Evolutionary conservation across 352 stramenopile genomes (phyloP), one percentile per base, ranked within the genome.

Genomic region (Globisporangium cystogenes): DNA sequence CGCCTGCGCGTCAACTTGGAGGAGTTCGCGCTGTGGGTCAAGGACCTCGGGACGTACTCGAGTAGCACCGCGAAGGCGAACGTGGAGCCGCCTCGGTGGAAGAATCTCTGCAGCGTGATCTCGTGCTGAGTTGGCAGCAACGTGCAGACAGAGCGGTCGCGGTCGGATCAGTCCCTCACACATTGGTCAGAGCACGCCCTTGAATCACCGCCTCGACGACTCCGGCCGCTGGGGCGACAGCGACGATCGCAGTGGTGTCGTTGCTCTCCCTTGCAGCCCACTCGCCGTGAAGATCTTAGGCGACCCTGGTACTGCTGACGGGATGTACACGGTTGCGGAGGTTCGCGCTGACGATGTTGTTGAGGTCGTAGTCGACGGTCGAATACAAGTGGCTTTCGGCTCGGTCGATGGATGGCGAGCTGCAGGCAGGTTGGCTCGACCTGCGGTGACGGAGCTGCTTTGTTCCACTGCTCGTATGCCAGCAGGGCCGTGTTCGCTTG

Each of bases 21-120:
- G 55, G 78, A 87, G 62, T 90, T 90, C 48, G 78, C 78, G 18
- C 58, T 90, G 23, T 90, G 78, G 78, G 69, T 90, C 23, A 90
- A 87, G 58, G 76, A 87, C 37, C 65, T 90, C 23, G 78, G 78
- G 40, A 86, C 75, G 33, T 90, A 90, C 62, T 69, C 78, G 18
- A 82, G 71, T 49, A 86, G 72, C 42, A 68, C 60, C 14, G 65
- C 69, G 11, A 86, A 87, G 57, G 76, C 75, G 1, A 76, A 68
- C 44, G 78, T 86, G 29, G 78, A 86, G 56, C 75, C 78, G 3
- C 78, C 78, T 23, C 73, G 78, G 15, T 89, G 78, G 78, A 89
- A 86, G 53, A 76, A 66, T 41, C 53, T 86, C 16, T 68, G 74
- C 50, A 84, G 72, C 39, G 75, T 74, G 21, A 86, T 89, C 51